Evolutionary conservation across 78 protist species (phyloP).

Genomic region (slime mould (Dictyostelium discoideum)): DNA sequence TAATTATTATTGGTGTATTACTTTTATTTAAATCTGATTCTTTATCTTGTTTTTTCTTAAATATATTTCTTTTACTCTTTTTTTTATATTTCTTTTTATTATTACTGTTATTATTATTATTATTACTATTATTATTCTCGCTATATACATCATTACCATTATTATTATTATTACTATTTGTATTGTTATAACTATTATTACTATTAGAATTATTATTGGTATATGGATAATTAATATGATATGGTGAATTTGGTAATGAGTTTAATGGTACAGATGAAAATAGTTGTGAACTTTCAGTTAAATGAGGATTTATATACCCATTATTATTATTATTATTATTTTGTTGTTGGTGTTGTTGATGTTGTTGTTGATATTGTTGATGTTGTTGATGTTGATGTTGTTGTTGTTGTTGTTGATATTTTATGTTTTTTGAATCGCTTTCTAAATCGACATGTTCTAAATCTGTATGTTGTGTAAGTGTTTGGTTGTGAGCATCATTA

Average conservation of each 20-base stretch:
- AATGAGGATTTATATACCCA: background rate
- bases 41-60: background rate
- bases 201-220: background rate
- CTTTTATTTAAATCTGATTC: background rate
- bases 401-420: background rate
- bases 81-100: background rate
- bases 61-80: constrained; percentile 7
- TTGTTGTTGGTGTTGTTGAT: background rate
- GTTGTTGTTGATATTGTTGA: background rate
- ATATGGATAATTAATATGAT: background rate
- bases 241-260: constrained; percentile 17
- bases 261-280: constrained; percentile 43
- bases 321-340: background rate
- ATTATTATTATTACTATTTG: background rate
- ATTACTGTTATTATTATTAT: background rate
- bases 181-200: background rate
- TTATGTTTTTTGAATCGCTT: background rate
- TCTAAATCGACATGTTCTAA: background rate
- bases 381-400: background rate
- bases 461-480: background rate
- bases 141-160: background rate
- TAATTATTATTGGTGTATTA: background rate
- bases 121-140: background rate
- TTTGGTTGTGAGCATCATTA: background rate
- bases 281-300: constrained; percentile 13